Base-by-base conservation (phyloP, 176 grass and related monocot species). In the Triticum dicoccoides region DNA sequence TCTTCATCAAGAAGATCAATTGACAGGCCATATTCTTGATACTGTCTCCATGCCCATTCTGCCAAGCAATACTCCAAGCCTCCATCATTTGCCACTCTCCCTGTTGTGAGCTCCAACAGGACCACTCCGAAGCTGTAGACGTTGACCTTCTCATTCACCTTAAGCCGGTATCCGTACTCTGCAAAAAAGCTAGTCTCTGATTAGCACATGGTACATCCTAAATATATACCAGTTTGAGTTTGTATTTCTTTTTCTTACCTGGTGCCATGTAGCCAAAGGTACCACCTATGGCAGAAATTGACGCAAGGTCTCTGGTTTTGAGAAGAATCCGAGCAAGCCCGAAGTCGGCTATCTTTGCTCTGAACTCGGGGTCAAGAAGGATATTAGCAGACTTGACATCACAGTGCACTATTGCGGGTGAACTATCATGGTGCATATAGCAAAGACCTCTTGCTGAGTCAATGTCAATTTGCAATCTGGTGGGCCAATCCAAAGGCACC, bases 361-460 rank as follows among this genome's bases (percentile, higher is more conserved):
- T 83, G 29, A 97, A 97, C 5, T 90, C 15, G 0, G 59, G 29
- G n/a, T 87, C 83, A 0, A 97, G 35, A 65, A 97, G 82, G 85
- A 97, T 92, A 68, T 97, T 94, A 37, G 88, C 87, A n/a, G 83
- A 97, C 87, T 97, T 97, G 64, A 97, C 79, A 73, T 97, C 94
- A 39, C 92, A 83, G n/a, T 97, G 94, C 71, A 93, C 85, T 86
- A 94, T 90, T 0, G 92, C 37, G 2, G 73, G 76, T 5, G 83
- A 79, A 23, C 84, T 92, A 76, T 83, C 58, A 34, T 94, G 87
- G 66, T 97, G 94, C 94, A 97, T 94, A 77, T 97, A 94, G 61
- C 89, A 90, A 49, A 94, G 77, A 5, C 92, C 92, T 82, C 69
- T 85, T 13, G 90, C 94, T 1, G 86, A 68, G 67, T 89, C 88